Evolutionary conservation across 805 yeast genomes (phyloP).

Genomic region (Suhomyces vadensis): DNA sequence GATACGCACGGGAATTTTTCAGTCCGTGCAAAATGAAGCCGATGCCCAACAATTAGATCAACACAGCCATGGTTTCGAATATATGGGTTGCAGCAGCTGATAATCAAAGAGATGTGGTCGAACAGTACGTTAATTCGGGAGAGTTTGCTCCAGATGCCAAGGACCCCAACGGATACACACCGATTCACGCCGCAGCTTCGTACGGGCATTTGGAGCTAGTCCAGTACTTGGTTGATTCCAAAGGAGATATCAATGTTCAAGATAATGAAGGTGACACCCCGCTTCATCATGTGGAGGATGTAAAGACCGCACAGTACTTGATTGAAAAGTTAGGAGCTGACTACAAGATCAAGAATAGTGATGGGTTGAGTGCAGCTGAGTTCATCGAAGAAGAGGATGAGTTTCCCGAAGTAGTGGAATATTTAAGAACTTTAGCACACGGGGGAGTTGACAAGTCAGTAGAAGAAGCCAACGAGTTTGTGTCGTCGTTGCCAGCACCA

Average conservation of each 20-base stretch:
- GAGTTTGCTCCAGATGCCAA: constrained; percentile 64
- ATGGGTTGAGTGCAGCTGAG: constrained; percentile 72
- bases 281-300: constrained; percentile 82
- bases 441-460: constrained; percentile 23
- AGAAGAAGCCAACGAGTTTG: constrained; percentile 18
- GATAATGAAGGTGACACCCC: constrained; percentile 97
- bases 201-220: constrained; percentile 79
- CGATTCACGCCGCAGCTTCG: constrained; percentile 96
- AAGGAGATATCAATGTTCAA: constrained; percentile 79
- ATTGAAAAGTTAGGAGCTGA: constrained; percentile 72
- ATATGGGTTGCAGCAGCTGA: constrained; percentile 97
- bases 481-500: constrained; percentile 34
- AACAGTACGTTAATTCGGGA: constrained; percentile 52
- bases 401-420: constrained; percentile 72
- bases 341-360: constrained; percentile 60
- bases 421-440: constrained; percentile 48
- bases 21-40: not conserved
- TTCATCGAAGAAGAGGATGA: constrained; percentile 85
- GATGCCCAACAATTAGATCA: not conserved
- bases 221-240: constrained; percentile 51
- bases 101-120: constrained; percentile 61
- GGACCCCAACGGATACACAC: constrained; percentile 95
- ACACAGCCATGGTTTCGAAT: constrained; percentile 50
- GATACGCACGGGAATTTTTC: constrained; percentile 1
- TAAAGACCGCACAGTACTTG: constrained; percentile 60